Conservation (phyloP, 169 alveolate genomes). For the Plasmodium billcollinsi region DNA sequence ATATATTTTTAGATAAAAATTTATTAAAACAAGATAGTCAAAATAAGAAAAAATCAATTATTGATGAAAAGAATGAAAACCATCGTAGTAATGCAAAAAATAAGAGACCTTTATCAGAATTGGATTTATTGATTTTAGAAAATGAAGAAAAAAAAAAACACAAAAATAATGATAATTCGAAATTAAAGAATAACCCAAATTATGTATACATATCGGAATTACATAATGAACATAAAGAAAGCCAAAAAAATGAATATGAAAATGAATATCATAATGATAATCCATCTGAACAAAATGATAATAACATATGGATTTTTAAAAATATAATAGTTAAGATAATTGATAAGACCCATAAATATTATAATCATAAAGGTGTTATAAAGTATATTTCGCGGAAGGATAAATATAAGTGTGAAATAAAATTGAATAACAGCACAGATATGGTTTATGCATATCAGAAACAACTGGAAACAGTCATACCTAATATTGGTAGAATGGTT, state of each 20-base stretch:
- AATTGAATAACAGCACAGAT: conserved; percentile 20
- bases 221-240: not conserved
- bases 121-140: conserved; percentile 59
- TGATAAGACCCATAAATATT: conserved; percentile 56
- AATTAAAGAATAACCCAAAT: not conserved
- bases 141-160: conserved; percentile 64
- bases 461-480: conserved; percentile 72
- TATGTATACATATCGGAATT: not conserved
- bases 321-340: conserved; percentile 56
- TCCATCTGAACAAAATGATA: not conserved
- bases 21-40: conserved; percentile 2
- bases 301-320: conserved; percentile 45
- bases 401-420: conserved; percentile 61
- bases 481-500: conserved; percentile 50
- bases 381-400: conserved; percentile 11
- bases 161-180: not conserved
- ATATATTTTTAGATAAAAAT: conserved; percentile 6
- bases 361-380: conserved; percentile 54
- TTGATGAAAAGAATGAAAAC: not conserved
- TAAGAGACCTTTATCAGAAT: conserved; percentile 54
- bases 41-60: not conserved
- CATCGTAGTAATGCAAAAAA: not conserved
- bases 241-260: not conserved
- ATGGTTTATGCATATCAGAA: conserved; percentile 25
- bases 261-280: not conserved